Conservation (phyloP, 305 asterid species). For the Fraxinus sp. region DNA sequence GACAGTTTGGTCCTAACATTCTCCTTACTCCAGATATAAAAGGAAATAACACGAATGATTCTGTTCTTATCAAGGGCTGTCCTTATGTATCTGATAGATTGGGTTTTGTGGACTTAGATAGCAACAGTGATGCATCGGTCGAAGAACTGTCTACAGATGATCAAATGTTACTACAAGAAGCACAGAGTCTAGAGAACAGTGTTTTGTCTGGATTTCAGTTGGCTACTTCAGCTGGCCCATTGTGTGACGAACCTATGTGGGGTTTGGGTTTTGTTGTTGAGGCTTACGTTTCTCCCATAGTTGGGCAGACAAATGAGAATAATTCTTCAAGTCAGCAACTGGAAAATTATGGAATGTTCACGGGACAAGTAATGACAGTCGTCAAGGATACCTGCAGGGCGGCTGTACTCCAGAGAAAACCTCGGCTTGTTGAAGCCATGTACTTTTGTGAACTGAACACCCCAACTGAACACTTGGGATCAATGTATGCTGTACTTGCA, state of each 20-base stretch:
- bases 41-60: conserved; percentile 38
- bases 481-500: conserved; percentile 82
- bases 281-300: conserved; percentile 49
- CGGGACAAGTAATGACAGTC: conserved; percentile 84
- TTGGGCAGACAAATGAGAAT: conserved; percentile 39
- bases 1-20: conserved; percentile 86
- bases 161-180: conserved; percentile 51
- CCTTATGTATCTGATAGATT: conserved; percentile 67
- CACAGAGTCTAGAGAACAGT: conserved; percentile 75
- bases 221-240: conserved; percentile 89
- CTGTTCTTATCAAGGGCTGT: conserved; percentile 65
- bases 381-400: conserved; percentile 93
- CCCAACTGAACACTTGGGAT: conserved; percentile 79
- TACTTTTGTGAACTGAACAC: conserved; percentile 88
- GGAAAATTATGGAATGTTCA: conserved; percentile 69
- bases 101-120: conserved; percentile 49
- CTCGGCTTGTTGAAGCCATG: conserved; percentile 79
- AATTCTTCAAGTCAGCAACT: conserved; percentile 44
- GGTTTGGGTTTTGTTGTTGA: conserved; percentile 75
- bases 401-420: conserved; percentile 70
- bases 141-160: conserved; percentile 38
- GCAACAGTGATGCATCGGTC: conserved; percentile 25
- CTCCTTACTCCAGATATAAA: conserved; percentile 57
- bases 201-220: conserved; percentile 87
- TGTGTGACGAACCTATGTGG: conserved; percentile 98